These are phyloP conservation scores for Syzygium aqueum DNA, from an alignment of 345 rosid species.

Conservation along the genomic window DNA sequence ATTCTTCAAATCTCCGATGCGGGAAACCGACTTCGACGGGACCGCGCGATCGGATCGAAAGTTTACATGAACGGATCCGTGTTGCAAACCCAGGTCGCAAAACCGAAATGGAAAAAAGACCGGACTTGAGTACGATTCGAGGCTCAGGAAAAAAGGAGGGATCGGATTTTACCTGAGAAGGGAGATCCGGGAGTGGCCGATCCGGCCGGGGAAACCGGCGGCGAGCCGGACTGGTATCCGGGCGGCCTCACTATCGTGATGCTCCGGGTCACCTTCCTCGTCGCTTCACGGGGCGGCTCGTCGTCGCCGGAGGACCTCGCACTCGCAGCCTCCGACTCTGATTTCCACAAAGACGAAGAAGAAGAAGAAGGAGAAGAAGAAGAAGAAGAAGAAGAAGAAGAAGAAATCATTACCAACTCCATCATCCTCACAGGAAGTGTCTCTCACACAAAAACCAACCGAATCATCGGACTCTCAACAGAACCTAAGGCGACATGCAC, in stretches of 20 bases:
- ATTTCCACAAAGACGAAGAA: not conserved
- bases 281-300: constrained; percentile 12
- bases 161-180: constrained; percentile 50
- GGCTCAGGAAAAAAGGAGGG: not conserved
- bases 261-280: constrained; percentile 60
- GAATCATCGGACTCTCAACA: not conserved
- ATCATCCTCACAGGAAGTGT: not conserved
- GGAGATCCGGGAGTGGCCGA: constrained; percentile 72
- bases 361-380: not conserved
- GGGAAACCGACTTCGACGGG: not conserved
- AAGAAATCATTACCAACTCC: not conserved
- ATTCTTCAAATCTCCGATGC: not conserved
- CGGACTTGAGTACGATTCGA: not conserved
- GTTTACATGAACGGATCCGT: not conserved
- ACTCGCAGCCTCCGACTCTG: constrained; percentile 44
- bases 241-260: constrained; percentile 86
- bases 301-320: constrained; percentile 35
- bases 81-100: too few relatives aligned
- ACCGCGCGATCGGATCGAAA: not conserved
- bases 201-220: constrained; percentile 80
- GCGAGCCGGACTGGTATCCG: constrained; percentile 65
- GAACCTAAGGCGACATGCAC: not conserved
- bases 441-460: not conserved
- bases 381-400: not conserved
- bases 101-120: too few relatives aligned